Percentiles rank a stretch among this genome's conserved stretches.
phyloP scores from a whole-genome alignment of 2,329 filamentous ascomycete genomes.

The Talaromyces marneffei region DNA sequence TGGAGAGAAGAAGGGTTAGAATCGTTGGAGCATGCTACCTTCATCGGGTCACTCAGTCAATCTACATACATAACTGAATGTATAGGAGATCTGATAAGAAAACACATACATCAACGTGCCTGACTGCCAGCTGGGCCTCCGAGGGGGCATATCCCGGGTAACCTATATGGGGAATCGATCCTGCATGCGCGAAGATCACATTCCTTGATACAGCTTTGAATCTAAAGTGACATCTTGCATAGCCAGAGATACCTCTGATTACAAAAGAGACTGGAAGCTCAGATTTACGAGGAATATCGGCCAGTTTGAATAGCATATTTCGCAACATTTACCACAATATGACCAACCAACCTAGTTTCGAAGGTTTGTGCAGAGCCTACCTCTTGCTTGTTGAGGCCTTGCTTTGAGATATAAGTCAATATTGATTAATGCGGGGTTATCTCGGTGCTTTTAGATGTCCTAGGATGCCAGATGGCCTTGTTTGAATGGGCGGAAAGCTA shows the following conservation, averaged over 20 bases:
- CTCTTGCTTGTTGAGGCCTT: not conserved
- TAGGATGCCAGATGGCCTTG: constrained; percentile 1
- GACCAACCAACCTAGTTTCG: not conserved
- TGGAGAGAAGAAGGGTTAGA: not conserved
- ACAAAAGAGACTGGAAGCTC: not conserved
- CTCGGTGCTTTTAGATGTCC: not conserved
- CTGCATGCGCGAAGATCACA: not conserved
- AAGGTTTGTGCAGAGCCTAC: not conserved
- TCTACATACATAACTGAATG: not conserved
- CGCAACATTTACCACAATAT: not conserved
- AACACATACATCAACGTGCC: not conserved
- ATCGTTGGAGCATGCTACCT: not conserved
- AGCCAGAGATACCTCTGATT: not conserved
- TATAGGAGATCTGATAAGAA: not conserved
- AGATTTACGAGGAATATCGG: not conserved
- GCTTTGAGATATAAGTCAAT: not conserved
- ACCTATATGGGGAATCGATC: not conserved
- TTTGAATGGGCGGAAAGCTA: constrained; percentile 14
- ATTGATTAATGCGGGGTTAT: not conserved
- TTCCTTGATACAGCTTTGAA: not conserved
- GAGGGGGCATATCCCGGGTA: not conserved
- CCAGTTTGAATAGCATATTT: not conserved
- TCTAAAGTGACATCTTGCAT: not conserved
- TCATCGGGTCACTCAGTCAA: not conserved
- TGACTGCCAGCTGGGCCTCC: not conserved